Base-by-base conservation (phyloP, 2,329 filamentous ascomycete genomes). In the Botrytis fabae region DNA sequence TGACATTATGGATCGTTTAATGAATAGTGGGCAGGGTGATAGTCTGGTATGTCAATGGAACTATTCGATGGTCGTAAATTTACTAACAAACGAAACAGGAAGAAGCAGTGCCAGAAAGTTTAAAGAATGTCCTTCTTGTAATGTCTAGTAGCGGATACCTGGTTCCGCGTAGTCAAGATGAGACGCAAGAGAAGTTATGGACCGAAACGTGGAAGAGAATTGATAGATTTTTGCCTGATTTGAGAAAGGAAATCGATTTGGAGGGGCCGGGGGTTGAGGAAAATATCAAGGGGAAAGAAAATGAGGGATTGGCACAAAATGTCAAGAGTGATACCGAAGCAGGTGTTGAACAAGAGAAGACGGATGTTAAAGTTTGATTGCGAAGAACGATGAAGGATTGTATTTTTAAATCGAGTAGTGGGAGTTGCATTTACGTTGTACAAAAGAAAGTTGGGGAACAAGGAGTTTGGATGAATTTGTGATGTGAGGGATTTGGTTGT, bases 41-140 rank as follows among this genome's bases (percentile, higher is more conserved):
- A 95, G 92, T 79, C 83, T 97, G 80, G 93, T 95, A 88, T 83
- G 91, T 86, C 61, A 38, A 46, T n/a, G n/a, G 54, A 32, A 54
- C 18, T 46, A 32, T 54, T 18, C 66, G 68, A 61, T 59, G 44
- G 73, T 51, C 66, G 46, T 44, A 38, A 38, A 68, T 63, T 62
- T 69, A 69, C 73, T 77, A 71, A 77, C 70, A 22, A 20, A 46
- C 14, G 5, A 32, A 59, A 78, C 78, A 97, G 91, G 94, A 97
- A 83, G 96, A 99, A 85, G 95, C 96, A 20, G 94, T 98, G 3
- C 93, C 93, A 0, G 96, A 99, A 82, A 96, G 94, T 76, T 85
- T 99, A 73, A 99, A 99, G 84, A 99, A 99, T 77, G 94, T 98
- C 70, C 85, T 98, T 38, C 86, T 99, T 16, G 96, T 99, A 79